Evolutionary conservation across 1,284 basidiomycete species (phyloP).

Genomic region (Inonotus obliquus): DNA sequence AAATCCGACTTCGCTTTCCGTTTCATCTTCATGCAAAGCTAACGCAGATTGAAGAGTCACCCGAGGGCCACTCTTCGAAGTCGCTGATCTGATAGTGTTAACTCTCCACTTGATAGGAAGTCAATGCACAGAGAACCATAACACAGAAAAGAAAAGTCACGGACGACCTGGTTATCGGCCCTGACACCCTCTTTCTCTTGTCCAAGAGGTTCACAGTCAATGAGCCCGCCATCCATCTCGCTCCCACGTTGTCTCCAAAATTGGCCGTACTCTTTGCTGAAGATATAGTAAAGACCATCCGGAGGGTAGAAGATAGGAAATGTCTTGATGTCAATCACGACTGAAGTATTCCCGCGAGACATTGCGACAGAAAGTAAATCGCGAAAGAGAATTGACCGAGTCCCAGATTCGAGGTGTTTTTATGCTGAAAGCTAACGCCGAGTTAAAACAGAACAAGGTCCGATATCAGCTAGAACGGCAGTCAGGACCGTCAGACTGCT

Average conservation of each 20-base stretch:
- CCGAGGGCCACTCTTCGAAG: conserved; percentile 3
- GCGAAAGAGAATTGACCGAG: background rate
- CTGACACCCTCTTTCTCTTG: background rate
- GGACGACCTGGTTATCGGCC: conserved; percentile 3
- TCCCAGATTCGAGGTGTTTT: background rate
- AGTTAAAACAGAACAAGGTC: background rate
- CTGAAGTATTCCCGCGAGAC: background rate
- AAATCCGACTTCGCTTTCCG: conserved; percentile 1
- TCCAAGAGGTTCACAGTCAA: conserved; percentile 13
- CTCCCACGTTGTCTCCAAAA: conserved; percentile 13
- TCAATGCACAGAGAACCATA: background rate
- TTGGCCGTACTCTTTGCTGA: conserved; percentile 12
- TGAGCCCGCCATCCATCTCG: background rate
- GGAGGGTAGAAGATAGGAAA: conserved; percentile 15
- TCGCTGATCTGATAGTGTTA: conserved; percentile 3
- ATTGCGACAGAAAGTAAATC: background rate
- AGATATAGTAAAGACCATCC: conserved; percentile 15
- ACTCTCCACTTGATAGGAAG: conserved; percentile 11
- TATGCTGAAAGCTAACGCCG: background rate
- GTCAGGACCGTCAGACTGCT: background rate
- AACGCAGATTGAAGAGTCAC: conserved; percentile 8
- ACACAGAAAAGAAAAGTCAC: background rate
- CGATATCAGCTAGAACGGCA: background rate
- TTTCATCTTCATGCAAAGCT: background rate
- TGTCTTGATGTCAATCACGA: conserved; percentile 8